phyloP scores from a whole-genome alignment of 2,329 filamentous ascomycete genomes.

The Tolypocladium amazonense region DNA sequence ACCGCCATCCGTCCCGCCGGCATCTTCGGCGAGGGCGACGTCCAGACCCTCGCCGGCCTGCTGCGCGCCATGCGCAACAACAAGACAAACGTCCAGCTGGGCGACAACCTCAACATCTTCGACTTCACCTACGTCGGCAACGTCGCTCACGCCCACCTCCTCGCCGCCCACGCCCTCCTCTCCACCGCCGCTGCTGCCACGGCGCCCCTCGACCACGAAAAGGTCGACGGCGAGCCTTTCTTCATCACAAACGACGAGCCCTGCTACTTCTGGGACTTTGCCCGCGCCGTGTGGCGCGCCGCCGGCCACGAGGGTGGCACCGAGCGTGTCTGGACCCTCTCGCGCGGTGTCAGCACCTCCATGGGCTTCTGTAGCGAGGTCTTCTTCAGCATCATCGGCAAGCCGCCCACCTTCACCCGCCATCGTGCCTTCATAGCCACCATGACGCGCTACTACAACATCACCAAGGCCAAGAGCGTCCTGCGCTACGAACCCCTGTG shows the following conservation, averaged over 20 bases:
- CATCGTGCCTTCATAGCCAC: slow-evolving; percentile 55
- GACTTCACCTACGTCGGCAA: slow-evolving; percentile 57
- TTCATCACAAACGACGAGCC: slow-evolving; percentile 85
- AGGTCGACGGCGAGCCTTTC: slow-evolving; percentile 76
- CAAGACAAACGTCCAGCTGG: slow-evolving; percentile 71
- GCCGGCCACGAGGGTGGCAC: slow-evolving; percentile 42
- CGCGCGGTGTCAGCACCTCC: slow-evolving; percentile 37
- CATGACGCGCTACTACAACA: slow-evolving; percentile 71
- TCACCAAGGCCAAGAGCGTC: slow-evolving; percentile 60
- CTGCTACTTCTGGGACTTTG: slow-evolving; percentile 85
- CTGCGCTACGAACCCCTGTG: slow-evolving; percentile 62
- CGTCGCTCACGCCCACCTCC: slow-evolving; percentile 66
- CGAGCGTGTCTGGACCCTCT: slow-evolving; percentile 44
- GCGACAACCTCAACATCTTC: slow-evolving; percentile 53
- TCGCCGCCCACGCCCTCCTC: slow-evolving; percentile 66
- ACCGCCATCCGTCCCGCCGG: slow-evolving; percentile 73
- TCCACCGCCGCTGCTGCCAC: slow-evolving; percentile 44
- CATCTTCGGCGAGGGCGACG: slow-evolving; percentile 86
- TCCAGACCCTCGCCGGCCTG: slow-evolving; percentile 62
- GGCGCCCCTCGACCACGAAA: slow-evolving; percentile 58
- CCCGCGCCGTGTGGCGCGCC: slow-evolving; percentile 63
- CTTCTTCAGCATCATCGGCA: slow-evolving; percentile 35
- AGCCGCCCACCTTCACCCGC: slow-evolving; percentile 46
- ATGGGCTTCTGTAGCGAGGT: slow-evolving; percentile 45
- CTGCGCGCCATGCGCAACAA: slow-evolving; percentile 58